Evolutionary conservation across 2,329 filamentous ascomycete genomes (phyloP), one percentile per base, ranked within the genome.

Genomic region (Phyllosticta capitalensis): DNA sequence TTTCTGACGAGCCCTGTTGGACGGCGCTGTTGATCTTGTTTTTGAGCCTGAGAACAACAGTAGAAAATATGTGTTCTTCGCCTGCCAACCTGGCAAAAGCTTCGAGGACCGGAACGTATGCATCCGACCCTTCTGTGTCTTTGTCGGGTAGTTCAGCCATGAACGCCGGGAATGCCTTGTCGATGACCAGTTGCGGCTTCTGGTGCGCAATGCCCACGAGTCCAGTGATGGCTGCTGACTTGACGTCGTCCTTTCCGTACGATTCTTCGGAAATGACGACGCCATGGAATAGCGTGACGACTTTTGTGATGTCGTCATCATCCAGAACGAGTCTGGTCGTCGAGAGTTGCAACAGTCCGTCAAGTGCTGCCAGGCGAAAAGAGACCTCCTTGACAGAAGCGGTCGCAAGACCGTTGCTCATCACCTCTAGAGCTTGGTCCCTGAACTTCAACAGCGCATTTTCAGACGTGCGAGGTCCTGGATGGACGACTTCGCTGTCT

Each of bases 81-180:
- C 78, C 76, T 58, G 82, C 84, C 20, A 88, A 79, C 64, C 85
- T 83, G 2, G 85, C 84, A 61, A 88, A 79, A 0, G 78, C 83
- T 65, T 87, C 84, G 22, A 88, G 72, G 0, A 83, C 81, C 5
- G 78, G 72, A n/a, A 79, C 66, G 65, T 85, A 85, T 5, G 70
- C 68, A 6, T 66, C 66, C 9, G 75, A 70, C 2, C 72, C 72
- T 19, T 78, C 76, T n/a, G 74, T 71, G 60, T 81, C 80, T 1
- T 72, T 74, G 61, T 85, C 84, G 1, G 85, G 85, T 3, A 88
- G 71, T 48, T 81, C 80, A 3, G 84, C 83, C 70, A 87, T 79
- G 67, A 88, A 86, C 5, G 82, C 81, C 24, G 85, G 85, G 65
- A 88, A 83, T 0, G 84, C 83, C 60, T 84, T 83, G 53, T 85